A percentile compares a stretch with the other conserved stretches of the same genome.
These are phyloP conservation scores for Hypoxylon sp. DNA, from an alignment of 2,329 filamentous ascomycete genomes.

Conservation along the genomic window DNA sequence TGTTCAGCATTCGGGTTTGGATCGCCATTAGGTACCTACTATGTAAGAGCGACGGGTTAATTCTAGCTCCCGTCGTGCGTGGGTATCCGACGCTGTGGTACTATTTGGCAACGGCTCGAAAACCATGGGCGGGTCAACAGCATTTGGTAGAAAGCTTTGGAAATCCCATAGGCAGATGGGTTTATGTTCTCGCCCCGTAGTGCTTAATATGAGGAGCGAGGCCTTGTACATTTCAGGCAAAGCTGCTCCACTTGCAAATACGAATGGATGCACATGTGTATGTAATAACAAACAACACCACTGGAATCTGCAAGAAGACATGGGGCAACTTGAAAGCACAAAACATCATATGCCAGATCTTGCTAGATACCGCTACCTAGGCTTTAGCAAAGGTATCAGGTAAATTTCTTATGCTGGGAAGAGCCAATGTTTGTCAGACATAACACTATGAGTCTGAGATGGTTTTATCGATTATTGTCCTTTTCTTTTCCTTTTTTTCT, in stretches of 20 bases:
- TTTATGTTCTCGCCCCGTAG: neutral
- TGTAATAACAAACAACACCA: constrained; percentile 1
- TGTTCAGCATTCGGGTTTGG: constrained; percentile 1
- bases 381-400: constrained; percentile 3
- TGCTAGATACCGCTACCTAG: neutral
- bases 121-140: constrained; percentile 17
- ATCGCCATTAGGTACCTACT: no score
- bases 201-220: neutral
- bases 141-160: constrained; percentile 17
- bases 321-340: constrained; percentile 2
- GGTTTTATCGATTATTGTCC: constrained; percentile 8
- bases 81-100: constrained; percentile 10
- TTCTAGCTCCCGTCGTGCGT: constrained; percentile 8
- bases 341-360: constrained; percentile 22
- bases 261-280: neutral
- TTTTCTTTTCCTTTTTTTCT: constrained; percentile 8
- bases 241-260: neutral
- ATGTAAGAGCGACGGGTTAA: constrained; percentile 1
- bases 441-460: constrained; percentile 12
- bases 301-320: constrained; percentile 20
- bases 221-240: neutral
- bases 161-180: constrained; percentile 2
- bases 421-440: constrained; percentile 18
- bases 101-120: neutral
- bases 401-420: neutral